Conservation (phyloP, 345 rosid species). For the Ceriops decandra region DNA sequence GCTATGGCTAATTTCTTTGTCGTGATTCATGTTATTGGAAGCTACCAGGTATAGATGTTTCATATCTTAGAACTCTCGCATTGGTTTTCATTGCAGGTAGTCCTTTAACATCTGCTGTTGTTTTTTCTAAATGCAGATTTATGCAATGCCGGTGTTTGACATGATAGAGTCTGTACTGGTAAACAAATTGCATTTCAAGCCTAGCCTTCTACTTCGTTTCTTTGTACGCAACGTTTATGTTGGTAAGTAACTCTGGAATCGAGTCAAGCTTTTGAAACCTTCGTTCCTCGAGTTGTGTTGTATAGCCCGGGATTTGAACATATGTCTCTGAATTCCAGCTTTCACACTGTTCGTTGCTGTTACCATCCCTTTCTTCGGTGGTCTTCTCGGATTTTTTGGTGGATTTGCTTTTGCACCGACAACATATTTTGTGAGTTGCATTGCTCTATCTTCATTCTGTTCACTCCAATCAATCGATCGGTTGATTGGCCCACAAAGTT, state of each 20-base stretch:
- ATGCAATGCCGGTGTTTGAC: conserved; percentile 80
- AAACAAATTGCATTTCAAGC: conserved; percentile 51
- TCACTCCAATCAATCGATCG: too few species aligned
- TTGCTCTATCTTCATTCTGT: not conserved
- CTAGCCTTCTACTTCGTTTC: conserved; percentile 45
- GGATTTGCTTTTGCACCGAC: conserved; percentile 88
- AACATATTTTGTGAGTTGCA: conserved; percentile 58
- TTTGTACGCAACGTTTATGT: conserved; percentile 47
- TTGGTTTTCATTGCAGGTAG: too few species aligned
- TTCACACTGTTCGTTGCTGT: conserved; percentile 64
- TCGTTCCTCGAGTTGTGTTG: too few species aligned
- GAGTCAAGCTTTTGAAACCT: too few species aligned
- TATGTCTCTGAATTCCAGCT: conserved; percentile 31
- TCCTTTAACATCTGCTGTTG: too few species aligned
- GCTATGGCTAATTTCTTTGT: conserved; percentile 68
- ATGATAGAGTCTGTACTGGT: conserved; percentile 70
- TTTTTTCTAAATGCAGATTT: conserved; percentile 32
- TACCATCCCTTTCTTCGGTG: conserved; percentile 73
- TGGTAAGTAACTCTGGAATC: conserved; percentile 33
- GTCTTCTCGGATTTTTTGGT: conserved; percentile 61
- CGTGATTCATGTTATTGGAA: conserved; percentile 73
- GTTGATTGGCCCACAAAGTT: too few species aligned
- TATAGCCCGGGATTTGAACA: not conserved
- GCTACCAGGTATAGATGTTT: conserved; percentile 53
- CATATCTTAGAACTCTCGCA: too few species aligned